Evolutionary conservation across 1,139 yeast species (phyloP), one percentile per base, ranked within the genome.

Genomic region (Chernovozyma aurita): DNA sequence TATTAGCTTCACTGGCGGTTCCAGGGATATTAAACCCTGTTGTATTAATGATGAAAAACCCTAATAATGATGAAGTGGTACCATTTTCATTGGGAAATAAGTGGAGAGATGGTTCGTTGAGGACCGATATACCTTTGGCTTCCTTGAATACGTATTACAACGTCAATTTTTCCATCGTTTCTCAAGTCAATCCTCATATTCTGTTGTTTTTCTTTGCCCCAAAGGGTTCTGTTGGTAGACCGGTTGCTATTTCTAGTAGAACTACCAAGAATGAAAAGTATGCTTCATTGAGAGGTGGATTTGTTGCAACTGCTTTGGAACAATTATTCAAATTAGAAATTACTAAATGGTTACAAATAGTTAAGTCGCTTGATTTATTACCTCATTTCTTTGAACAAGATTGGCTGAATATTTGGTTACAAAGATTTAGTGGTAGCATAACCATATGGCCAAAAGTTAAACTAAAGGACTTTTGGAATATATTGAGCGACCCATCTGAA

Each of bases 1-100:
- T 85, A 43, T 61, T 85, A 32, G 94, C 94, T 0, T 80, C 88
- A 11, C 77, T 87, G 4, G 94, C 94, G 0, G 94, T 85, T 7
- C 94, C 94, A 0, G 94, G 94, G 0, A 81, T 85, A n/a, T 61
- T 85, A 39, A 81, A 82, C 42, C 95, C 95, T 0, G 92, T 84
- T 21, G 87, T 82, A 4, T 61, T 85, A 37, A 81, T 84, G 90
- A 80, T 78, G 78, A 82, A 80, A 47, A 70, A 70, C 32, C 64
- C 70, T 4, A 59, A 61, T 7, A 65, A 65, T 32, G 54, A 55
- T 4, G 47, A 58, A 31, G 69, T 81, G 5, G 65, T 70, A 3
- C 92, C 95, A 2, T 84, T 80, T 51, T 78, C 85, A 18, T 69
- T 84, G 47, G 94, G 94, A 0, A 78, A 73, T 47, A 78, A 78